Evolutionary conservation across 1,139 yeast genomes (phyloP).

Genomic region (Pichia sp.): DNA sequence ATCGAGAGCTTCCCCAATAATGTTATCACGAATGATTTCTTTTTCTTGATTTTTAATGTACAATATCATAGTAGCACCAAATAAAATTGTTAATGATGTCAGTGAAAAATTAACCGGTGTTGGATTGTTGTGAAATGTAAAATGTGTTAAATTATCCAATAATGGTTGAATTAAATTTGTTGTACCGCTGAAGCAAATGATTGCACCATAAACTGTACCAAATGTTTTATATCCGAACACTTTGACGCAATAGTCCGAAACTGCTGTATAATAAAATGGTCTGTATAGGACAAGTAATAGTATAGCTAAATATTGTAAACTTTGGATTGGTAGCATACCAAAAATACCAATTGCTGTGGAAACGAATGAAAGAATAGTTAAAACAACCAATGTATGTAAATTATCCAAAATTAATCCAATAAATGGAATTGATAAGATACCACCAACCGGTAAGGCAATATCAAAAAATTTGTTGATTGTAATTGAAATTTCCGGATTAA

Average conservation of each 20-base stretch:
- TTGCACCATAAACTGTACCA: conserved; percentile 78
- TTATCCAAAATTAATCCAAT: conserved; percentile 79
- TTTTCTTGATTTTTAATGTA: conserved; percentile 49
- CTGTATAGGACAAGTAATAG: conserved; percentile 71
- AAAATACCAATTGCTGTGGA: conserved; percentile 61
- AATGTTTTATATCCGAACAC: conserved; percentile 89
- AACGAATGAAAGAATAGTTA: conserved; percentile 45
- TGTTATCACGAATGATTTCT: conserved; percentile 37
- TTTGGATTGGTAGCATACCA: conserved; percentile 53
- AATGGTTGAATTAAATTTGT: conserved; percentile 66
- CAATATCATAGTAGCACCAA: conserved; percentile 46
- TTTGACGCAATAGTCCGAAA: conserved; percentile 84
- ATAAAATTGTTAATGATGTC: conserved; percentile 44
- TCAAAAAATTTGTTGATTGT: conserved; percentile 70
- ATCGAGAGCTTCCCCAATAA: conserved; percentile 51
- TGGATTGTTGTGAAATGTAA: conserved; percentile 64
- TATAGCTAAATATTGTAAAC: conserved; percentile 57
- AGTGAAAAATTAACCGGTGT: conserved; percentile 62
- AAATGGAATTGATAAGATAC: conserved; percentile 75
- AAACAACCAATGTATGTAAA: conserved; percentile 53
- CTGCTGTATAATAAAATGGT: conserved; percentile 88
- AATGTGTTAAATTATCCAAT: conserved; percentile 66
- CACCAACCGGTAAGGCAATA: conserved; percentile 81
- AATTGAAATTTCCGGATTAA: conserved; percentile 47
- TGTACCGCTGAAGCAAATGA: conserved; percentile 74